phyloP scores from a whole-genome alignment of 2,329 filamentous ascomycete genomes.

The Sclerotinia glacialis region DNA sequence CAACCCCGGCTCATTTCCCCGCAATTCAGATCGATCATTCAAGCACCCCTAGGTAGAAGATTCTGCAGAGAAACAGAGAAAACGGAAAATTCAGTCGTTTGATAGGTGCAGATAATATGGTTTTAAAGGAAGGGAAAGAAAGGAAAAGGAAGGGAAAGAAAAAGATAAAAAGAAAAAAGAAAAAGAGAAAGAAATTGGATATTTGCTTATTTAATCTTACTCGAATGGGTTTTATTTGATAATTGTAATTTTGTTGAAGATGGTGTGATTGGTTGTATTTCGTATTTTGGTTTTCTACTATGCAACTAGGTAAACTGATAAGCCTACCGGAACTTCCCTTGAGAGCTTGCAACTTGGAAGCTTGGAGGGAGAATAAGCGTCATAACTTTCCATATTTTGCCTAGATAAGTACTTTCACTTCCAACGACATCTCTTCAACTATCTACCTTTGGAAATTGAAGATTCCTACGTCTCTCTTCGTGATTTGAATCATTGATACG shows the following conservation, averaged over 20 bases:
- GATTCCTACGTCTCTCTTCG: conserved; percentile 26
- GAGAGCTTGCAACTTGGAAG: neutral
- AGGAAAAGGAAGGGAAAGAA: neutral
- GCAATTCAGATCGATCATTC: conserved; percentile 2
- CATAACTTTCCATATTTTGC: neutral
- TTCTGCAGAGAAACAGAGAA: neutral
- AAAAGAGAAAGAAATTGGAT: neutral
- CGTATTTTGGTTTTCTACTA: too few relatives aligned
- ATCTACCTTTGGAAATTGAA: too few relatives aligned
- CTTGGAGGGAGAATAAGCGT: neutral
- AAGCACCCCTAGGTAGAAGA: conserved; percentile 7
- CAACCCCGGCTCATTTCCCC: neutral
- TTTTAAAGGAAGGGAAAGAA: too few relatives aligned
- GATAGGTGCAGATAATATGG: too few relatives aligned
- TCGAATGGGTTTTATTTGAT: too few relatives aligned
- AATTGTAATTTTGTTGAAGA: too few relatives aligned
- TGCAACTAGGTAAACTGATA: too few relatives aligned
- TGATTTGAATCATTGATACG: conserved; percentile 30
- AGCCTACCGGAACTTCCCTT: too few relatives aligned
- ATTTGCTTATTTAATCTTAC: too few relatives aligned
- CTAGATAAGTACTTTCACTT: conserved; percentile 23
- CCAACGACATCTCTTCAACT: conserved; percentile 27
- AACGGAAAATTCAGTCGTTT: neutral
- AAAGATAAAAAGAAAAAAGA: neutral
- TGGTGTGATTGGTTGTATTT: too few relatives aligned